Base-by-base conservation (phyloP, 257 asterid species). In the Primulina tabacum region DNA sequence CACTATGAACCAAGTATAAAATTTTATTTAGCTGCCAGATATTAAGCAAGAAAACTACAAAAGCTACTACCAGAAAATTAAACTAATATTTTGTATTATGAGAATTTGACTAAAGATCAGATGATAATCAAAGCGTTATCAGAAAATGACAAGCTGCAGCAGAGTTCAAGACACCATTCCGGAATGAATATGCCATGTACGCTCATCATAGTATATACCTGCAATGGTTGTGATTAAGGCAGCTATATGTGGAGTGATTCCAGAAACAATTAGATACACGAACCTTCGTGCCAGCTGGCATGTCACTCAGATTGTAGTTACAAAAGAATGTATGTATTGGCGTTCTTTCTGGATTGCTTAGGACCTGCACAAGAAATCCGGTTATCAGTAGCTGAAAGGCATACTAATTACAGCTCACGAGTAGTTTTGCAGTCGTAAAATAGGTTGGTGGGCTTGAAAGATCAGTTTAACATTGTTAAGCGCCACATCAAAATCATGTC, bases 251-350 rank as follows among this genome's bases (percentile, higher is more conserved):
- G 24, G 64, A 69, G 18, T 21, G 24, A 64, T 69, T 37, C 52
- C 8, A 37, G 28, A 38, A 34, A 37, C 60, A 60, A 35, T 10
- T 66, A 14, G 53, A 64, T 20, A 62, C 62, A 77, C 77, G 24
- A 81, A 89, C 98, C 96, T 92, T 92, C 29, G 95, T 92, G 65
- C 98, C 96, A 60, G 89, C 85, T 21, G 98, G 98, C 98, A 92
- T 92, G 80, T 92, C 98, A 71, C 87, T 89, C 85, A 92, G 80
- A 80, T 92, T 96, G 78, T 92, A 92, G 84, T 81, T 86, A 74
- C 95, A 89, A 71, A 92, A 84, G 87, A 92, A 92, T 50, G 97
- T 86, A 71, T 92, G 98, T 62, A 92, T 74, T 2, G 98, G 98
- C 67, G 98, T 89, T 77, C 92, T 82, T 76, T 92, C 98, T 28